Evolutionary conservation across 2,329 filamentous ascomycete genomes (phyloP), one percentile per base, ranked within the genome.

Genomic region (Penicillium vulpinum): DNA sequence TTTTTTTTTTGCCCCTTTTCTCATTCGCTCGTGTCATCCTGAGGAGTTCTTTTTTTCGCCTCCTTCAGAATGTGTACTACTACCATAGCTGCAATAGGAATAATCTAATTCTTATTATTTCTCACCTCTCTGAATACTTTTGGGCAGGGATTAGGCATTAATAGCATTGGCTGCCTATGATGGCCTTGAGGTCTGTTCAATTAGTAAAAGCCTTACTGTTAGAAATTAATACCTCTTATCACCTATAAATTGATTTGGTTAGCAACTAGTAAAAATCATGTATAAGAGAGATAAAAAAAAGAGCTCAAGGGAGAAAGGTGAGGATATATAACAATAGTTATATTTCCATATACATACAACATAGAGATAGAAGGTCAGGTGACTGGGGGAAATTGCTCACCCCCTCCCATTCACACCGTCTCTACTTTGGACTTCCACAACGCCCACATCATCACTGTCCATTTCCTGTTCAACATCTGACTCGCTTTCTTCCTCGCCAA

Each of bases 311-410:
- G 4, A 16, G 26, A 45, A 33, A 16, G 1, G 7, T 6, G 28
- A 45, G 13, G 8, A 21, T 18, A 22, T 45, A 29, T 26, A 18
- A 28, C 6, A n/a, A 51, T 51, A 40, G n/a, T 51, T 10, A 29
- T 10, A 29, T 29, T 10, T 3, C 9, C 9, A 10, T 29, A 10
- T 29, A 31, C n/a, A n/a, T n/a, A n/a, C n/a, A n/a, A n/a, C n/a
- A n/a, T n/a, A n/a, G n/a, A 11, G 29, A 31, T 11, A 4, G 10
- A 31, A 13, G 29, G 49, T 63, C 60, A 60, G 41, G 55, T 62
- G 60, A 62, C 56, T 41, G 15, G 29, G 43, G 36, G 31, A 54
- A 52, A 49, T n/a, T n/a, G n/a, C n/a, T n/a, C n/a, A 54, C 29
- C 49, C 10, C 36, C 35, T 44, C 48, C 49, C 31, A 33, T 35